Conservation (phyloP, 768 basidiomycete species). For the Cystoderma amianthinum region DNA sequence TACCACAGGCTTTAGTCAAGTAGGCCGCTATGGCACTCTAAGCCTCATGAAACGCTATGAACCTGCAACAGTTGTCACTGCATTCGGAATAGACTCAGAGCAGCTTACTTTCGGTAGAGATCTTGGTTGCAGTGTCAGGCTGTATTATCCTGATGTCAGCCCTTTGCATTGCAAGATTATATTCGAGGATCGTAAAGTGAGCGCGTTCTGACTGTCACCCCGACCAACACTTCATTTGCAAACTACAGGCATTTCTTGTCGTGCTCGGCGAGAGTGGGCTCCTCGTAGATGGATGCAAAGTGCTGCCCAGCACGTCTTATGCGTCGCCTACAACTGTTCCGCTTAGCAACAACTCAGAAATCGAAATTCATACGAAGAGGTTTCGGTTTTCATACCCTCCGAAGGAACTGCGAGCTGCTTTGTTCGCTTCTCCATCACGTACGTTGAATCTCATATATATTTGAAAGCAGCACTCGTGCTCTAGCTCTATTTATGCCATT, state of each 20-base stretch:
- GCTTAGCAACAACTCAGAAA: slow-evolving; percentile 54
- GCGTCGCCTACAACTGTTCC: slow-evolving; percentile 48
- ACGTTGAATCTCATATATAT: slow-evolving; percentile 13
- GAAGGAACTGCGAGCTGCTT: slow-evolving; percentile 52
- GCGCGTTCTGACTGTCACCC: slow-evolving; percentile 5
- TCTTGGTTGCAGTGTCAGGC: slow-evolving; percentile 52
- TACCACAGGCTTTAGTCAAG: slow-evolving; percentile 34
- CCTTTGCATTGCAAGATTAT: slow-evolving; percentile 61
- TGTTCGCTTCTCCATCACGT: slow-evolving; percentile 45
- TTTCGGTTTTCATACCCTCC: slow-evolving; percentile 75
- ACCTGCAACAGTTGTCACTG: slow-evolving; percentile 40
- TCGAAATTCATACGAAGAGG: slow-evolving; percentile 62
- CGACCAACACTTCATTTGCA: neutral
- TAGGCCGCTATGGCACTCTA: slow-evolving; percentile 64
- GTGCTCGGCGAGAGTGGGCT: slow-evolving; percentile 55
- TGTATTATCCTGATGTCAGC: slow-evolving; percentile 63
- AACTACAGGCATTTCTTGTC: slow-evolving; percentile 54
- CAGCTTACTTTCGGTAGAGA: slow-evolving; percentile 66
- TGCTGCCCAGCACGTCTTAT: slow-evolving; percentile 37
- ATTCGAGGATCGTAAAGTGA: slow-evolving; percentile 60
- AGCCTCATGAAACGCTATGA: slow-evolving; percentile 52
- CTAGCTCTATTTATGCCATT: too few species aligned
- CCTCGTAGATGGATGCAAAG: slow-evolving; percentile 54
- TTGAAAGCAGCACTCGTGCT: too few species aligned
- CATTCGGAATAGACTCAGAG: slow-evolving; percentile 68